Evolutionary conservation across 108 stramenopile species (phyloP).

Genomic region (Pelagomonas calceolata): DNA sequence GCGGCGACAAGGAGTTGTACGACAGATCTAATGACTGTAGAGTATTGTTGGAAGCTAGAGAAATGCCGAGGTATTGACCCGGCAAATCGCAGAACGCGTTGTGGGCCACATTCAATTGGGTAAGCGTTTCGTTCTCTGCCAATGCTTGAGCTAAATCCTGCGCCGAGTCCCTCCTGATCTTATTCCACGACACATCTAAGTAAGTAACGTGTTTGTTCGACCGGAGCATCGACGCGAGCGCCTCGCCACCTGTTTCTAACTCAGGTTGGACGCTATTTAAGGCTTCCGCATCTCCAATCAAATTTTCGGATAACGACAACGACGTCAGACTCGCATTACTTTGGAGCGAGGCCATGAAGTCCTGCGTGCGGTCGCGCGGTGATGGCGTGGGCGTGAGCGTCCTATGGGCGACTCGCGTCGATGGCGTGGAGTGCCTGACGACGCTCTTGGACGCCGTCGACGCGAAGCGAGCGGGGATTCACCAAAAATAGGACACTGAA

Average conservation of each 20-base stretch:
- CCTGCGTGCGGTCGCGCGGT: too few species aligned
- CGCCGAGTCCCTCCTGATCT: constrained; percentile 18
- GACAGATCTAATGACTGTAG: constrained; percentile 47
- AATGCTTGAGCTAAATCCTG: constrained; percentile 9
- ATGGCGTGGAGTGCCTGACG: too few species aligned
- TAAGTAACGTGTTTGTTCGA: neutral
- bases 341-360: constrained; percentile 9
- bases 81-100: constrained; percentile 18
- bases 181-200: constrained; percentile 20
- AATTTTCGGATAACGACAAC: constrained; percentile 11
- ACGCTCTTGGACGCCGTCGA: too few species aligned
- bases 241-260: constrained; percentile 19
- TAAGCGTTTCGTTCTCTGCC: constrained; percentile 12
- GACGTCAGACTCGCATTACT: neutral
- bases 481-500: too few species aligned
- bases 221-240: constrained; percentile 10
- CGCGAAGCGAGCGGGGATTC: too few species aligned
- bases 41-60: constrained; percentile 37
- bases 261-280: constrained; percentile 19
- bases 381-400: too few species aligned
- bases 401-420: too few species aligned
- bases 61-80: constrained; percentile 11
- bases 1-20: constrained; percentile 31
- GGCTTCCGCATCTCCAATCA: constrained; percentile 17
- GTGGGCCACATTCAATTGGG: constrained; percentile 8